Evolutionary conservation across 805 yeast species (phyloP), one percentile per base, ranked within the genome.

Genomic region (Kuraishia hungarica): DNA sequence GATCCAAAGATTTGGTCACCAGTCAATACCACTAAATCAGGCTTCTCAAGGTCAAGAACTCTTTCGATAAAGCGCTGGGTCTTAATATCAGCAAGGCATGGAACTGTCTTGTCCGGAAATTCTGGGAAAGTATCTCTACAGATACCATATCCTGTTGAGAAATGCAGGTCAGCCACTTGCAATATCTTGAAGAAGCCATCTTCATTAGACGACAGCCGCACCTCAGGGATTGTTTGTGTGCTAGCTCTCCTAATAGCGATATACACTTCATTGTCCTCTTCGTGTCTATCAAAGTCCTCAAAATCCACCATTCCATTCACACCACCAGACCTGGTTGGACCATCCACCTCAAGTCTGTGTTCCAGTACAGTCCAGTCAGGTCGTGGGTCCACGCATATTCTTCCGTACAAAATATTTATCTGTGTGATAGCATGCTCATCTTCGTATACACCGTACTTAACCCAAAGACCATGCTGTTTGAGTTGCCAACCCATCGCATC

Each of bases 1-100:
- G 80, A 84, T 2, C 98, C 98, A 77, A 82, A 89, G 0, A 93
- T 78, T 67, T 90, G 97, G 70, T 93, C 99, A 6, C 99, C 99
- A 0, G 97, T 84, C 56, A 90, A 73, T 0, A 91, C 89, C 0
- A 90, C 94, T 26, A 92, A 67, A 64, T 94, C 92, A 0, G 99
- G 98, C 39, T 77, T 67, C 66, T 94, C 98, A 0, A 77, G 57
- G 55, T 88, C 92, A 51, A 93, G 70, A 0, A 88, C 87, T 21
- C 67, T 67, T 6, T 81, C 73, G 10, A 93, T 63, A 62, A 92
- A 90, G 5, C 67, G 62, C 29, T 79, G 56, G 0, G 98, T 89
- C 51, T 85, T 76, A 1, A 79, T 78, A 66, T 91, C 99, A 0
- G 98, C 98, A 57, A 78, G 70, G 65, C 98, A 94, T 13, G 69